Evolutionary conservation across 2,329 filamentous ascomycete species (phyloP), one percentile per base, ranked within the genome.

Genomic region (Fusarium beomiforme): DNA sequence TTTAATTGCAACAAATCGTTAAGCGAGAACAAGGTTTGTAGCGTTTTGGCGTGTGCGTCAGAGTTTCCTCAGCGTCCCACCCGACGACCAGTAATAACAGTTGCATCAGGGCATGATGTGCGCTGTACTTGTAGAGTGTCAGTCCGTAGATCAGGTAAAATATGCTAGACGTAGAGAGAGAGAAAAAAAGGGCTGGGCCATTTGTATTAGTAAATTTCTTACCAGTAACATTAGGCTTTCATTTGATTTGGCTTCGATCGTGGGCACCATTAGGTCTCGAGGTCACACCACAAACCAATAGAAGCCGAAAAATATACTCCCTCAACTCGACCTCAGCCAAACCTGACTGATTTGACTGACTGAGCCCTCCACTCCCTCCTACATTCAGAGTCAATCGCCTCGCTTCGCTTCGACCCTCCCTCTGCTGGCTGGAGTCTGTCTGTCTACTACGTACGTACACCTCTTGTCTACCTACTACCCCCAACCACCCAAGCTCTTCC

Each of bases 1-100:
- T 49, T 64, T 37, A 17, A 64, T 56, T 64, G 58, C 41, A 49
- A 57, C 47, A 75, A 74, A 73, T 70, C 44, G 37, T 65, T 72
- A 72, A 72, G 70, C 70, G 70, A 72, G 69, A 44, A 55, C 47
- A 36, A 58, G 66, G 66, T 50, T 69, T 65, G 37, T 70, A 72
- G 65, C 53, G 61, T 49, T 41, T 33, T 51, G 29, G 34, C 31
- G 31, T 57, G 54, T 72, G 70, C 70, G 61, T 72, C 61, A 72
- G 61, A 72, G 69, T 70, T 63, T 54, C 60, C 61, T 69, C 55
- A 59, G 65, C 29, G 69, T 72, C 69, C 69, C 64, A 70, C 63
- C 51, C 12, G 19, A 23, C 29, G 49, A 39, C 67, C 58, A 56
- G 60, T 54, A 58, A 54, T 59, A 66, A 47, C 19, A 41, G 57